Evolutionary conservation across 192 early-diverging fungal genomes (phyloP).

Genomic region (Podila epicladia): DNA sequence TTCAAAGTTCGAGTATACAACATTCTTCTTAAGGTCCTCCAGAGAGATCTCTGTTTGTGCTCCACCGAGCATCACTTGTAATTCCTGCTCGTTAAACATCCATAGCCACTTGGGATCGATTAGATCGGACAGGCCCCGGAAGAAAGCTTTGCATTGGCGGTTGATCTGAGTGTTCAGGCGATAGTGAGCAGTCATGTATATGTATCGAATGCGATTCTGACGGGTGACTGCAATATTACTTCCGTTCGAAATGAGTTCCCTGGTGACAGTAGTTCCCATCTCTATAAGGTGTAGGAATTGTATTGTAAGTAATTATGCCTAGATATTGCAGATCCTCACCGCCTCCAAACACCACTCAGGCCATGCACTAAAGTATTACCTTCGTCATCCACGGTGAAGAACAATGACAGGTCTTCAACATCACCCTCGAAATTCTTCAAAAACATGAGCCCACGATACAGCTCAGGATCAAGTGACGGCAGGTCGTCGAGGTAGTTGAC

Average conservation of each 20-base stretch:
- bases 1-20: conserved; percentile 79
- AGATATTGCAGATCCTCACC: background rate
- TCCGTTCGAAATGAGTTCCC: conserved; percentile 86
- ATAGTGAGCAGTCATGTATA: conserved; percentile 89
- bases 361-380: conserved; percentile 36
- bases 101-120: conserved; percentile 88
- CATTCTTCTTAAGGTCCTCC: conserved; percentile 77
- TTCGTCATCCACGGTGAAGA: conserved; percentile 75
- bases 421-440: conserved; percentile 79
- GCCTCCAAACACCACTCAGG: background rate
- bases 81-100: conserved; percentile 94
- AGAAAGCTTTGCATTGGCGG: conserved; percentile 83
- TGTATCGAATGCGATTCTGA: conserved; percentile 87
- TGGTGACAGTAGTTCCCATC: conserved; percentile 49
- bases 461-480: conserved; percentile 78
- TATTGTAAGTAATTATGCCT: background rate
- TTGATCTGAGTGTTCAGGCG: conserved; percentile 86
- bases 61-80: conserved; percentile 91
- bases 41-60: conserved; percentile 80
- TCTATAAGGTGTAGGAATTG: conserved; percentile 20
- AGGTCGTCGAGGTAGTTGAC: conserved; percentile 70
- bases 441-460: conserved; percentile 77
- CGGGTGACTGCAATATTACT: conserved; percentile 81
- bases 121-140: conserved; percentile 83
- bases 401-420: conserved; percentile 75